phyloP scores from a whole-genome alignment of 352 stramenopile genomes.

The Phytophthora quininea region DNA sequence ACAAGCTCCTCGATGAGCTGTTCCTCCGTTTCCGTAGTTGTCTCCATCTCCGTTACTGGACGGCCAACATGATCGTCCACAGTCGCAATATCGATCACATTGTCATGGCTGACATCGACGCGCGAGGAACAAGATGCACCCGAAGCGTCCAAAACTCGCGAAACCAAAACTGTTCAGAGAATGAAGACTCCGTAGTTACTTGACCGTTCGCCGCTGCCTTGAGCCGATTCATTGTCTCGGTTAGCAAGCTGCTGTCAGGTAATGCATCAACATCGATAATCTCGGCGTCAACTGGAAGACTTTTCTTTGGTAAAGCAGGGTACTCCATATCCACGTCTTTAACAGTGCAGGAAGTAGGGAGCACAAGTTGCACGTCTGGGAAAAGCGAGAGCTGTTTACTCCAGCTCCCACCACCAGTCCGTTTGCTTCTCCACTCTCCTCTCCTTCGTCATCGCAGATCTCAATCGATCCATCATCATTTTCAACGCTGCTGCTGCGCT shows the following conservation, averaged over 20 bases:
- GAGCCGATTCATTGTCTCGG: slow-evolving; percentile 23
- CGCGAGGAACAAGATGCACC: background rate
- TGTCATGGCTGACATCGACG: background rate
- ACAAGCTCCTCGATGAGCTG: slow-evolving; percentile 62
- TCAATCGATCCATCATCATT: slow-evolving; percentile 33
- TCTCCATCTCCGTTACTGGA: slow-evolving; percentile 14
- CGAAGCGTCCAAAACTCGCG: slow-evolving; percentile 41
- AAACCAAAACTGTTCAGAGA: slow-evolving; percentile 72
- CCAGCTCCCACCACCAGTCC: slow-evolving; percentile 38
- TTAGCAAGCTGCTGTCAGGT: slow-evolving; percentile 11
- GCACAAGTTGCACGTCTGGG: slow-evolving; percentile 52
- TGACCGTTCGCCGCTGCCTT: slow-evolving; percentile 42
- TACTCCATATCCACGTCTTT: slow-evolving; percentile 21
- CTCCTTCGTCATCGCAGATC: slow-evolving; percentile 29
- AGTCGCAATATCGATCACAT: slow-evolving; percentile 32
- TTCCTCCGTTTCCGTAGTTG: slow-evolving; percentile 24
- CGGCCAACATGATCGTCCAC: slow-evolving; percentile 2
- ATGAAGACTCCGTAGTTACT: slow-evolving; percentile 47
- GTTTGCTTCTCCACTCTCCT: slow-evolving; percentile 14
- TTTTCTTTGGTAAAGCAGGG: slow-evolving; percentile 16
- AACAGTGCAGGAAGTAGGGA: slow-evolving; percentile 13
- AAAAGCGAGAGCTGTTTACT: slow-evolving; percentile 45
- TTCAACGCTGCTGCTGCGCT: slow-evolving; percentile 30
- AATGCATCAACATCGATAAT: slow-evolving; percentile 42
- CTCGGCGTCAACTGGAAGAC: background rate